Conservation (phyloP, 306 rosid species). For the Prunus davidiana region DNA sequence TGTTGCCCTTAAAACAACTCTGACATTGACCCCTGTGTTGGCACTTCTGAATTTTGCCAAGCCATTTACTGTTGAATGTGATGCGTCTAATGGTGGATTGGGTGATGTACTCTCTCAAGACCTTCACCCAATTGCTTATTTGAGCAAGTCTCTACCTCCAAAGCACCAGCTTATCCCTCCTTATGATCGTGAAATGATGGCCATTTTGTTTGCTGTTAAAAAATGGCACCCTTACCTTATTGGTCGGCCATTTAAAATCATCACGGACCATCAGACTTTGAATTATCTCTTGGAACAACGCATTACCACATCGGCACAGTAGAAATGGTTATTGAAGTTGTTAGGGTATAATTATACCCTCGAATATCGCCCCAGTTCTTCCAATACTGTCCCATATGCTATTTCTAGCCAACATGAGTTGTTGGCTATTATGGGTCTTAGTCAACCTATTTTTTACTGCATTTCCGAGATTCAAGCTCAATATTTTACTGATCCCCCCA, state of each 20-base stretch:
- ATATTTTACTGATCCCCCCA: fast-evolving
- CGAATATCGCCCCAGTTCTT: fast-evolving
- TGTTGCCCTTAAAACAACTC: fast-evolving
- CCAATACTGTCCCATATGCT: fast-evolving
- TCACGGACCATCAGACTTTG: not conserved
- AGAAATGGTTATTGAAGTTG: not conserved
- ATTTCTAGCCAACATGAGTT: not conserved
- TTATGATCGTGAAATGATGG: not conserved
- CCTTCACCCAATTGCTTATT: not conserved
- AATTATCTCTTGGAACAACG: not conserved
- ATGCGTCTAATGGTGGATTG: not conserved
- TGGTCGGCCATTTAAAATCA: not conserved
- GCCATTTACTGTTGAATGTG: not conserved
- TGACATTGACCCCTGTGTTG: not conserved
- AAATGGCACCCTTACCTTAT: not conserved
- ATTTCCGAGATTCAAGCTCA: fast-evolving
- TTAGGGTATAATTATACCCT: not conserved
- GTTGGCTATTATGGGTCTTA: not conserved
- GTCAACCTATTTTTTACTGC: not conserved
- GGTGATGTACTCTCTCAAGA: not conserved
- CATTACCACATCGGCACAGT: not conserved
- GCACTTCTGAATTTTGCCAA: not conserved
- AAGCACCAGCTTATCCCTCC: fast-evolving
- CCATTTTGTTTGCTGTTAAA: not conserved
- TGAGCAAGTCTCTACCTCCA: not conserved